Evolutionary conservation across 495 filamentous ascomycete species (phyloP).

Genomic region (Xylaria telfairii): DNA sequence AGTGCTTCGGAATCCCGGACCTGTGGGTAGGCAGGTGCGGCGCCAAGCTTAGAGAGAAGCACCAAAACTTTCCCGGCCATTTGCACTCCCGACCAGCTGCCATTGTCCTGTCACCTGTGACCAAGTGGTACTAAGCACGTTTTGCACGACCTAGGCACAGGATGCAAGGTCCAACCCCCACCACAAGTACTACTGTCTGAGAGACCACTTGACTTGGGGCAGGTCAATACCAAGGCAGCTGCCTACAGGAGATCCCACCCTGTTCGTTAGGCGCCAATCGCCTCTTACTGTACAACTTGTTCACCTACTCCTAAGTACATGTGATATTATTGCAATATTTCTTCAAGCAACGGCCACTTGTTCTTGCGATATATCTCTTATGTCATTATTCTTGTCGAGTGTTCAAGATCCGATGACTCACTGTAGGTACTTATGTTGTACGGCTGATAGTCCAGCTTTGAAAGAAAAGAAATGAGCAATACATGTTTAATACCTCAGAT

Average conservation of each 20-base stretch:
- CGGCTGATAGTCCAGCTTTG: neutral
- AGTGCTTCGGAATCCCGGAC: constrained; percentile 34
- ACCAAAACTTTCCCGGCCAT: constrained; percentile 12
- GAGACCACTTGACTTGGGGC: neutral
- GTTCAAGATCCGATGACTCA: neutral
- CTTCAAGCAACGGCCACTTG: neutral
- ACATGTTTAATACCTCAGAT: neutral
- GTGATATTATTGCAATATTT: neutral
- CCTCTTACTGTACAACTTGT: neutral
- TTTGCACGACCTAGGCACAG: no score
- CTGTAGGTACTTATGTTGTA: neutral
- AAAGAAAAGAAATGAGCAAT: constrained; percentile 1
- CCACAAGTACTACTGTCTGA: no score
- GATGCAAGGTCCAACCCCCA: no score
- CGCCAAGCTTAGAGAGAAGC: constrained; percentile 20
- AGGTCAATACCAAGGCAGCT: neutral
- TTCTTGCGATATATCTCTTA: neutral
- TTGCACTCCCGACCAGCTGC: constrained; percentile 17
- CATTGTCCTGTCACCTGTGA: neutral
- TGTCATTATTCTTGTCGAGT: neutral
- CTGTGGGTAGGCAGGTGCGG: constrained; percentile 35
- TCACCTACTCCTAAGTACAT: neutral
- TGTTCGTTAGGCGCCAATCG: neutral
- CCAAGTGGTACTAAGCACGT: no score
- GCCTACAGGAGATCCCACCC: neutral